Base-by-base conservation (phyloP, 192 early-diverging fungal species). In the Entomortierella lignicola region DNA sequence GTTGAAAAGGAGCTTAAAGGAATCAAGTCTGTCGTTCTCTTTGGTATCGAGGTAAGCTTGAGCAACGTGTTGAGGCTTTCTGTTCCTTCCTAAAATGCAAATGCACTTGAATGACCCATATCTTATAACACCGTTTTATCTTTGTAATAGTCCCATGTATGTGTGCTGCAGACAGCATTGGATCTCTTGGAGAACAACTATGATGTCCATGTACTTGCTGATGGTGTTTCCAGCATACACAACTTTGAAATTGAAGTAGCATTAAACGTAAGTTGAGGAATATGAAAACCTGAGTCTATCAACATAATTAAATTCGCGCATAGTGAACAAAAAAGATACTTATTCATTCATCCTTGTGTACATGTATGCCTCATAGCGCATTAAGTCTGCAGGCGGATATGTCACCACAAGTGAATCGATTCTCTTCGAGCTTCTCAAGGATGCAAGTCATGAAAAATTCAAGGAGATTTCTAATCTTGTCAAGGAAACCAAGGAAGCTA, bases 151-250 rank as follows among this genome's bases (percentile, higher is more conserved):
- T 87, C 94, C 17, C 98, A 99, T 72, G 97, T 99, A 7, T 99
- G 98, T 72, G 92, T 99, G 7, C 66, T 95, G 42, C 98, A 99
- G 83, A 98, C 98, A 15, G 92, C 94, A 25, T 84, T 99, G 77
- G 98, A 98, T 53, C 71, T 99, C 27, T 66, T 96, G 44, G 91
- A 93, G 30, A 77, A 87, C 27, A 82, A 92, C 57, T 89, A 88
- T 65, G 88, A 93, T 62, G 96, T 97, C 50, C 92, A 94, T 69
- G 92, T 99, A n/a, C 77, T 98, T 60, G 90, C 93, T 1, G 97
- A 98, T 80, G 98, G 94, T 32, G 93, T 99, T 18, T 96, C 95
- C 21, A 97, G 95, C 30, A 90, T 91, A 77, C 93, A 94, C 52
- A 61, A 81, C 26, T 91, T 89, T 20, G 98, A 99, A 81, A 93